These are phyloP conservation scores for Chrysanthemum lavandulifolium DNA, from an alignment of 129 eudicot species.

Conservation along the genomic window DNA sequence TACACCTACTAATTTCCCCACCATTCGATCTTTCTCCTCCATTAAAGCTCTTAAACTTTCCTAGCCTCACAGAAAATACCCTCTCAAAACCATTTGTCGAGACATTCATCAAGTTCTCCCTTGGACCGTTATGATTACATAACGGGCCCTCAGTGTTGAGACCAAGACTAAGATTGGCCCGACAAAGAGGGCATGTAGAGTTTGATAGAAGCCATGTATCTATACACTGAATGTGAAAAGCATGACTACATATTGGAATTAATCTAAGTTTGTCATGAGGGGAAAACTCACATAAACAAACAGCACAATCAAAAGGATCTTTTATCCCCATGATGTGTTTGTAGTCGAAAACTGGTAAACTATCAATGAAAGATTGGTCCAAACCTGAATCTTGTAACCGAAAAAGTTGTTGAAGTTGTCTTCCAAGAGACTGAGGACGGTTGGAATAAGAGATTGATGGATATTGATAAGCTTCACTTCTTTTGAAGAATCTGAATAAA, in stretches of 20 bases:
- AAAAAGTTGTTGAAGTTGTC: conserved; percentile 68
- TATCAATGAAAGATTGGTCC: conserved; percentile 52
- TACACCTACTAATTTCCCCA: conserved; percentile 37
- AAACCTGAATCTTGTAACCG: conserved; percentile 60
- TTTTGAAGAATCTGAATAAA: conserved; percentile 27
- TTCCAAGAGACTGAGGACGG: conserved; percentile 42
- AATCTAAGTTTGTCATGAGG: conserved; percentile 45
- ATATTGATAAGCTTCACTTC: conserved; percentile 17
- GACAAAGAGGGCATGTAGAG: conserved; percentile 66
- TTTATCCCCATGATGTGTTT: conserved; percentile 35
- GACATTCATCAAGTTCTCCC: conserved; percentile 4
- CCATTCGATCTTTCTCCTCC: conserved; percentile 20
- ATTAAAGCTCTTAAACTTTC: conserved; percentile 39
- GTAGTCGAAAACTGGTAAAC: conserved; percentile 51
- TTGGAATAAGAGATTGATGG: conserved; percentile 37
- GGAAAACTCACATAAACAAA: conserved; percentile 52
- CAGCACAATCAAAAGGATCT: conserved; percentile 63
- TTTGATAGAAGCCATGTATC: conserved; percentile 66
- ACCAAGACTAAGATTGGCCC: conserved; percentile 25
- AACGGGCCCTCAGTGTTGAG: conserved; percentile 8
- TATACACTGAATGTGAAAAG: conserved; percentile 60
- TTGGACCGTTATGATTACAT: conserved; percentile 8
- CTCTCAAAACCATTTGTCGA: conserved; percentile 7
- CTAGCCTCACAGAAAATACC: conserved; percentile 52
- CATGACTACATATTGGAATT: conserved; percentile 58